Percentiles rank a stretch among this genome's conserved stretches.
Evolutionary conservation across 805 yeast species (phyloP).

Genomic region (Maudiozyma bulderi): DNA sequence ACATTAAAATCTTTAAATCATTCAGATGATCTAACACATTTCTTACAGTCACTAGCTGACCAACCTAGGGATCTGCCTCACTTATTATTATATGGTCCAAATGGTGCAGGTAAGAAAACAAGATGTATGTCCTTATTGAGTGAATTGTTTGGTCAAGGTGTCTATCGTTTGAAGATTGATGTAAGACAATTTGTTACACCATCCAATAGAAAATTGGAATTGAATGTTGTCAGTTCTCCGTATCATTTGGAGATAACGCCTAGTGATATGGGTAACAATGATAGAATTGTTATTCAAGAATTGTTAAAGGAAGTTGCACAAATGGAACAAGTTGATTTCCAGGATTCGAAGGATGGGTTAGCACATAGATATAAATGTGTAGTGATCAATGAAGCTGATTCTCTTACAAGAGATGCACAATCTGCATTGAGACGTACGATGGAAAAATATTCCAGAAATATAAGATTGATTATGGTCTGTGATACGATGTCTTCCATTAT

Average conservation of each 20-base stretch:
- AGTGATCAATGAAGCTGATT: slow-evolving; percentile 84
- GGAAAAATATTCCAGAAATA: slow-evolving; percentile 87
- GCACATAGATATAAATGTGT: slow-evolving; percentile 64
- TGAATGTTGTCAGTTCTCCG: slow-evolving; percentile 86
- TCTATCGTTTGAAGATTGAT: slow-evolving; percentile 80
- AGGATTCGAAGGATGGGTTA: slow-evolving; percentile 33
- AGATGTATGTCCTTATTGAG: slow-evolving; percentile 71
- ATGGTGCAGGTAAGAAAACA: slow-evolving; percentile 96
- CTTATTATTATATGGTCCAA: slow-evolving; percentile 84
- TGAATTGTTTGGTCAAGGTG: slow-evolving; percentile 74
- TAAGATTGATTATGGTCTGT: slow-evolving; percentile 75
- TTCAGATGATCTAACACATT: slow-evolving; percentile 54
- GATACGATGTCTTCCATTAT: slow-evolving; percentile 88
- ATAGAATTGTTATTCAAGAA: slow-evolving; percentile 90
- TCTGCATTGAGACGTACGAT: slow-evolving; percentile 92
- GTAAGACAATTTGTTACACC: slow-evolving; percentile 73
- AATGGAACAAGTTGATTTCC: slow-evolving; percentile 87
- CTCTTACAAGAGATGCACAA: slow-evolving; percentile 85
- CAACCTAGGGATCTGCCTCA: slow-evolving; percentile 73
- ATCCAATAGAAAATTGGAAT: slow-evolving; percentile 70
- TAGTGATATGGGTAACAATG: slow-evolving; percentile 92
- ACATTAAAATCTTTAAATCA: slow-evolving; percentile 53
- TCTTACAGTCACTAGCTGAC: slow-evolving; percentile 41
- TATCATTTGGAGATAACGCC: slow-evolving; percentile 94
- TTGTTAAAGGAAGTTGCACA: slow-evolving; percentile 89